These are phyloP conservation scores for Hansenula lynferdii DNA, from an alignment of 1,139 yeast genomes.

Conservation along the genomic window DNA sequence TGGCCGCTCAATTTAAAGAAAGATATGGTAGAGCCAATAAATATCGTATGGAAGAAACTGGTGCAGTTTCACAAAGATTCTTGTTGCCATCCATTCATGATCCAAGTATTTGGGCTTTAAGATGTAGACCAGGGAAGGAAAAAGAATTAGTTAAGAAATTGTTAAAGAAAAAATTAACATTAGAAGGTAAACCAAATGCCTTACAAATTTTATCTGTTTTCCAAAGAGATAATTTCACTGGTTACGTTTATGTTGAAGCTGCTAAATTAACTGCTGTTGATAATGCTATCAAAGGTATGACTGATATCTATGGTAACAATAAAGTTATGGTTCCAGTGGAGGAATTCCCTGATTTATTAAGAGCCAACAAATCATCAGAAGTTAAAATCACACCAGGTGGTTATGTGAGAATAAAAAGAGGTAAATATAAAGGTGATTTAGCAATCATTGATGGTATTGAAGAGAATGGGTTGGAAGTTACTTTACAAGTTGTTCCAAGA, in stretches of 20 bases:
- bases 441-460: slow-evolving; percentile 92
- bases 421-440: slow-evolving; percentile 88
- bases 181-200: slow-evolving; percentile 32
- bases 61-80: slow-evolving; percentile 87
- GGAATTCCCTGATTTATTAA: slow-evolving; percentile 89
- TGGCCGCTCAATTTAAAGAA: slow-evolving; percentile 90
- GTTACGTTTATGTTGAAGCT: slow-evolving; percentile 92
- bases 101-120: slow-evolving; percentile 93
- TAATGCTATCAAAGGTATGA: slow-evolving; percentile 86
- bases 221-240: slow-evolving; percentile 89
- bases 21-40: slow-evolving; percentile 87
- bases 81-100: slow-evolving; percentile 94
- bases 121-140: slow-evolving; percentile 92
- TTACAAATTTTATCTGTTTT: slow-evolving; percentile 81
- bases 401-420: slow-evolving; percentile 85
- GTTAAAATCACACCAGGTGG: slow-evolving; percentile 88
- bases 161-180: slow-evolving; percentile 62
- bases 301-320: slow-evolving; percentile 68
- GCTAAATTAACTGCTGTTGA: slow-evolving; percentile 90
- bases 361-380: slow-evolving; percentile 86
- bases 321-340: slow-evolving; percentile 90
- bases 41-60: slow-evolving; percentile 83
- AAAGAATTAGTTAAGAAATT: slow-evolving; percentile 84
- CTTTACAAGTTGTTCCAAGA: slow-evolving; percentile 89
- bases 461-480: slow-evolving; percentile 91